These are phyloP conservation scores for Pinus albicaulis DNA, from an alignment of 75 land plant species.

Conservation along the genomic window DNA sequence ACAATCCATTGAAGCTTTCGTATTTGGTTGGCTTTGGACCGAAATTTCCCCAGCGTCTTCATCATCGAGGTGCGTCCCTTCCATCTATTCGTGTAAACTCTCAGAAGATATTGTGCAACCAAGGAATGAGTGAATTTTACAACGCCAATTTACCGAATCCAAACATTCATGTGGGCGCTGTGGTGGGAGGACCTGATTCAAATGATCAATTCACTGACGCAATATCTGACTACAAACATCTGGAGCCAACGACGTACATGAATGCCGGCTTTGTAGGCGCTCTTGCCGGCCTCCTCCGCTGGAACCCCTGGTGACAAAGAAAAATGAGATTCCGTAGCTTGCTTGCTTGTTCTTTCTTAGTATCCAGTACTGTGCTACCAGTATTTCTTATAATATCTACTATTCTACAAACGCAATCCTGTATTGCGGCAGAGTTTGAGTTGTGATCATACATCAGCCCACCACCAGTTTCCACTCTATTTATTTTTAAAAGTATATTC, in stretches of 20 bases:
- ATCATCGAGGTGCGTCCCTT: constrained; percentile 60
- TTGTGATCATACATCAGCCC: too few species aligned
- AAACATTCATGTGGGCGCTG: constrained; percentile 32
- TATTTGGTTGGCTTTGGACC: constrained; percentile 62
- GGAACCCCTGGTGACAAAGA: too few species aligned
- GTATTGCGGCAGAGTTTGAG: too few species aligned
- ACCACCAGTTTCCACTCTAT: too few species aligned
- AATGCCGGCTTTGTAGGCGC: constrained; percentile 38
- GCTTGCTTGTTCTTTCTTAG: too few species aligned
- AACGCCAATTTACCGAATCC: constrained; percentile 24
- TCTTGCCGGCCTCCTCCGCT: constrained; percentile 11
- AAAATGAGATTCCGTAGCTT: too few species aligned
- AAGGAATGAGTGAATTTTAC: constrained; percentile 23
- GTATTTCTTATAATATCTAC: too few species aligned
- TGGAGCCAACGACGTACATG: constrained; percentile 45
- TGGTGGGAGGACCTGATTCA: constrained; percentile 39
- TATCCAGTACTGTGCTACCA: too few species aligned
- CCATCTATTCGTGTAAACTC: constrained; percentile 23
- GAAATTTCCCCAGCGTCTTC: constrained; percentile 24
- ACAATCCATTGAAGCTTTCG: constrained; percentile 44
- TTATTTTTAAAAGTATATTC: too few species aligned
- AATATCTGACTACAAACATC: constrained; percentile 31
- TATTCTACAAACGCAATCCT: too few species aligned
- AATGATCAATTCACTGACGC: constrained; percentile 32
- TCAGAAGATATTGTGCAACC: constrained; percentile 20